Conservation (phyloP, 352 stramenopile genomes). For the Blastocystis sp. region DNA sequence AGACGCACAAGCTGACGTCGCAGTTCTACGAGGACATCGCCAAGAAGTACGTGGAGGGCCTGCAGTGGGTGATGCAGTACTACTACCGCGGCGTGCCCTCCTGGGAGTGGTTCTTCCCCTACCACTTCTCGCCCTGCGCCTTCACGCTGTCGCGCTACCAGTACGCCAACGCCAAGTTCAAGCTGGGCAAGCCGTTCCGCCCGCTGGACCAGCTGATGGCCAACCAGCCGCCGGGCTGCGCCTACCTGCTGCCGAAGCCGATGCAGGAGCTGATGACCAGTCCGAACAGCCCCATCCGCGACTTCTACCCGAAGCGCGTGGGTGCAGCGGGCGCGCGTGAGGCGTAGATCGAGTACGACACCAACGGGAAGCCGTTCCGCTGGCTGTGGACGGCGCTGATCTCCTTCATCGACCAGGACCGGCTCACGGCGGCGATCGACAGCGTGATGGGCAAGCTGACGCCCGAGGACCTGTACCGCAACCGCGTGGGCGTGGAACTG, state of each 20-base stretch:
- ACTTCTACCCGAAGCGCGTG: constrained; percentile 82
- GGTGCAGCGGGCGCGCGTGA: neutral
- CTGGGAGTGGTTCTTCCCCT: constrained; percentile 98
- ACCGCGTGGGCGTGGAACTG: constrained; percentile 33
- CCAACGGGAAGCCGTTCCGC: constrained; percentile 95
- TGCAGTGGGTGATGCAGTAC: constrained; percentile 99
- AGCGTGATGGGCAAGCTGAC: constrained; percentile 38
- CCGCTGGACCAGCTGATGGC: constrained; percentile 83
- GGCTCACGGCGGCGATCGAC: constrained; percentile 74
- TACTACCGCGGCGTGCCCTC: constrained; percentile 93
- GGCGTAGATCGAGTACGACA: constrained; percentile 87
- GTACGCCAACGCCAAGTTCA: constrained; percentile 80
- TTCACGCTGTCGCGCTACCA: constrained; percentile 83
- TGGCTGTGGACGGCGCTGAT: constrained; percentile 97
- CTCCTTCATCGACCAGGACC: constrained; percentile 94
- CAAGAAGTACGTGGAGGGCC: constrained; percentile 86
- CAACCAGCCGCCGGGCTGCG: constrained; percentile 86
- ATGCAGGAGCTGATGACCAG: constrained; percentile 90
- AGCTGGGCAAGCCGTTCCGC: constrained; percentile 84
- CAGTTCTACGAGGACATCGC: constrained; percentile 51
- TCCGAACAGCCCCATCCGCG: constrained; percentile 88
- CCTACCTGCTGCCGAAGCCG: constrained; percentile 87
- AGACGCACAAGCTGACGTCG: neutral
- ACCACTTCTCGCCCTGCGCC: constrained; percentile 97
- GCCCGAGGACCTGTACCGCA: constrained; percentile 22